phyloP scores from a whole-genome alignment of 495 filamentous ascomycete genomes.

The Xylaria scruposa region DNA sequence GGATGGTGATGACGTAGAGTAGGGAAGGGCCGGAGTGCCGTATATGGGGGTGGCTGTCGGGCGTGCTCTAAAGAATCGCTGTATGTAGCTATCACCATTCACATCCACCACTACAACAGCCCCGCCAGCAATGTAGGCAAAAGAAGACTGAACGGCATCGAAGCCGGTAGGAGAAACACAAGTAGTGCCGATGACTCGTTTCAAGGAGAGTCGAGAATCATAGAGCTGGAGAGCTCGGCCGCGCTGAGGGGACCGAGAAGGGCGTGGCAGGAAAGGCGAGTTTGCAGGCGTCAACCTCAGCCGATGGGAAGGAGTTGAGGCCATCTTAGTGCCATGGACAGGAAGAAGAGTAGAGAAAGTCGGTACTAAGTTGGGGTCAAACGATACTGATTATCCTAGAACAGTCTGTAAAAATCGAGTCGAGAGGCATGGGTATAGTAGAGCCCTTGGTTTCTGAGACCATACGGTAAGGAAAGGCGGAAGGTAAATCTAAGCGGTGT shows the following conservation, averaged over 20 bases:
- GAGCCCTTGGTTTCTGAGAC: neutral
- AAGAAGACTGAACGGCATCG: conserved; percentile 76
- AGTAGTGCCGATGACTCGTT: conserved; percentile 87
- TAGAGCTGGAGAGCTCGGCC: conserved; percentile 41
- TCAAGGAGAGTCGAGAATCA: conserved; percentile 70
- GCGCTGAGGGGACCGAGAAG: conserved; percentile 69
- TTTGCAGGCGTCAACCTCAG: conserved; percentile 82
- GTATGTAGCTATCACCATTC: conserved; percentile 73
- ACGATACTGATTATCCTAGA: conserved; percentile 37
- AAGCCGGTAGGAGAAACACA: conserved; percentile 85
- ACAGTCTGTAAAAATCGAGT: conserved; percentile 31
- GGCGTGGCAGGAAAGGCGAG: conserved; percentile 70
- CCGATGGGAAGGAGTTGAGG: conserved; percentile 64
- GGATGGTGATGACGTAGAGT: conserved; percentile 59
- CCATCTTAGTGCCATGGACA: conserved; percentile 64
- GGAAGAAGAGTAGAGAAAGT: conserved; percentile 21
- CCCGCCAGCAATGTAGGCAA: conserved; percentile 91
- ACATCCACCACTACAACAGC: conserved; percentile 89
- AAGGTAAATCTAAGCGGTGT: neutral
- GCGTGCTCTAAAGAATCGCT: conserved; percentile 88
- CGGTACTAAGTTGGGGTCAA: conserved; percentile 18
- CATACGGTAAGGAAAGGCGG: neutral
- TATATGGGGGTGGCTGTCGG: conserved; percentile 76
- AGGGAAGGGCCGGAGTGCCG: conserved; percentile 45
- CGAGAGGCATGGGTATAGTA: conserved; percentile 33